Percentiles rank a stretch among this genome's conserved stretches.
These are phyloP conservation scores for Botryosphaeria dothidea DNA, from an alignment of 2,329 filamentous ascomycete species.

Conservation along the genomic window DNA sequence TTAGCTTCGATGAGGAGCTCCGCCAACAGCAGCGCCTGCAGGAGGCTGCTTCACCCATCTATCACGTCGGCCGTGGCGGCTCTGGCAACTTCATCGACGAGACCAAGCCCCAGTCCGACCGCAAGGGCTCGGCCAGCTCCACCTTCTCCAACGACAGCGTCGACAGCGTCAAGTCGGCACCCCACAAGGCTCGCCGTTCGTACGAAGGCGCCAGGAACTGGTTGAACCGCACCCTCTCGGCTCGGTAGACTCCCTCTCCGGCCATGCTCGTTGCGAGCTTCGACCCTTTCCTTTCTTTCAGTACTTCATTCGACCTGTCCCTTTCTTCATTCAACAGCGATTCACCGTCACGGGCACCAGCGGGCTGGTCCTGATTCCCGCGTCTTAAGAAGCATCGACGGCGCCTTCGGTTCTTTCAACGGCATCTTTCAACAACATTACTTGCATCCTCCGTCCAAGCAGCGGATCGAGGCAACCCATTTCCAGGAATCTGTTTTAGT, in stretches of 20 bases:
- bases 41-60: constrained; percentile 59
- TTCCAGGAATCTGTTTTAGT: constrained; percentile 2
- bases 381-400: constrained; percentile 9
- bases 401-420: not conserved
- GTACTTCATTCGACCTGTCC: not conserved
- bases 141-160: constrained; percentile 25
- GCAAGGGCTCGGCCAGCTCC: constrained; percentile 34
- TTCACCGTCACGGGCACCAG: constrained; percentile 4
- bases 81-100: constrained; percentile 56
- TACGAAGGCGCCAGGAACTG: constrained; percentile 39
- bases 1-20: constrained; percentile 69
- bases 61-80: constrained; percentile 64
- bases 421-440: not conserved
- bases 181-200: constrained; percentile 31
- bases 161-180: constrained; percentile 23
- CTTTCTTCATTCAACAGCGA: not conserved
- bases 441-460: not conserved
- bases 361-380: constrained; percentile 20
- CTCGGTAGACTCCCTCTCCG: not conserved
- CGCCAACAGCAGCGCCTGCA: constrained; percentile 57
- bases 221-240: constrained; percentile 24
- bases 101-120: constrained; percentile 31
- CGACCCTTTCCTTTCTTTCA: not conserved
- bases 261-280: not conserved
- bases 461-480: not conserved